Conservation (phyloP, 768 basidiomycete genomes). For the Rossbeevera mucosa region DNA sequence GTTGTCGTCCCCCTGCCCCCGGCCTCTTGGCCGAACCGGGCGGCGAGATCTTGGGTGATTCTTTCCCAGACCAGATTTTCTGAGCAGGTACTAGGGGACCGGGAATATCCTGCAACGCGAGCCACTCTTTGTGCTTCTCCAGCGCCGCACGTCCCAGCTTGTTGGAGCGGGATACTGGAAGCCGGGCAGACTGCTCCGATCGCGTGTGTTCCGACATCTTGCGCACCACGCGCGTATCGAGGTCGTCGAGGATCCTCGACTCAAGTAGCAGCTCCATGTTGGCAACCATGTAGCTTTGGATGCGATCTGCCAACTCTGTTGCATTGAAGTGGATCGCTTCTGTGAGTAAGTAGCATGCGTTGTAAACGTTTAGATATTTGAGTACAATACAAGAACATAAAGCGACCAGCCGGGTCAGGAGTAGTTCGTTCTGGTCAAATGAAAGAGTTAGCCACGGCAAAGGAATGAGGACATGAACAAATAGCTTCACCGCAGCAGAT, state of each 20-base stretch:
- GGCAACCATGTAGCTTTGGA: slow-evolving; percentile 75
- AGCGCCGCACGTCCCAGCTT: slow-evolving; percentile 50
- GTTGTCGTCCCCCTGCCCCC: not conserved
- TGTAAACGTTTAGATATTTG: slow-evolving; percentile 60
- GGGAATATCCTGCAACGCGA: slow-evolving; percentile 66
- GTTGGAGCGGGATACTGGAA: slow-evolving; percentile 60
- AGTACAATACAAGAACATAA: slow-evolving; percentile 79
- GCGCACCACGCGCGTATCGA: slow-evolving; percentile 59
- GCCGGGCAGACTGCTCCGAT: slow-evolving; percentile 57
- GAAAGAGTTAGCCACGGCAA: not conserved
- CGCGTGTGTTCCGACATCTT: slow-evolving; percentile 59
- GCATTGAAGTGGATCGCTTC: slow-evolving; percentile 82
- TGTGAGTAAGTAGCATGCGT: slow-evolving; percentile 72
- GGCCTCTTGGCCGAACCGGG: slow-evolving; percentile 17
- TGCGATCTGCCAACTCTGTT: slow-evolving; percentile 55
- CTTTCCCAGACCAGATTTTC: slow-evolving; percentile 21
- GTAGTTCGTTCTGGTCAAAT: slow-evolving; percentile 66
- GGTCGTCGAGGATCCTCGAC: slow-evolving; percentile 69
- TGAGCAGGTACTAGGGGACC: slow-evolving; percentile 40
- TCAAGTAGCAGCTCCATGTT: slow-evolving; percentile 90
- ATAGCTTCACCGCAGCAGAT: slow-evolving; percentile 65
- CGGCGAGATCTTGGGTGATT: slow-evolving; percentile 32
- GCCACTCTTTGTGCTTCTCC: slow-evolving; percentile 64
- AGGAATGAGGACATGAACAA: not conserved
- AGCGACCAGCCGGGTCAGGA: slow-evolving; percentile 79